Conservation (phyloP, 768 basidiomycete genomes). For the Gymnopilus junonius region DNA sequence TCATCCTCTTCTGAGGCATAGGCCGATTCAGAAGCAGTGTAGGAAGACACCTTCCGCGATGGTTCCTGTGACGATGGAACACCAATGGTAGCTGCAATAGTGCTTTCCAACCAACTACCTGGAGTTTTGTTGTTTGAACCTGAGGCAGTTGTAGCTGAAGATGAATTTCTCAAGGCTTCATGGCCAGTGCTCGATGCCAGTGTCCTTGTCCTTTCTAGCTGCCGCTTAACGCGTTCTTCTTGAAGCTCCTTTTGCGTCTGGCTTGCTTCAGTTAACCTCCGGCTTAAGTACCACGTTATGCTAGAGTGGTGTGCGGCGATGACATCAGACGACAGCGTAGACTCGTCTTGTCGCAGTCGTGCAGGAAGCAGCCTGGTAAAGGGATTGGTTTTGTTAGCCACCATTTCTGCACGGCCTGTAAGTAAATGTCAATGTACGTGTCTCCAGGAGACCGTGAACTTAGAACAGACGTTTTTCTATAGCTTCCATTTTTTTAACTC, state of each 20-base stretch:
- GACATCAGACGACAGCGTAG: slow-evolving; percentile 63
- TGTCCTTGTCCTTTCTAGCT: slow-evolving; percentile 81
- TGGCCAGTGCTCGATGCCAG: slow-evolving; percentile 81
- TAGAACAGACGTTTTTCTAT: slow-evolving; percentile 81
- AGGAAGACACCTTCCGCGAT: slow-evolving; percentile 33
- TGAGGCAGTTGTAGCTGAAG: slow-evolving; percentile 21
- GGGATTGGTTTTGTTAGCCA: slow-evolving; percentile 66
- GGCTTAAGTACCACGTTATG: slow-evolving; percentile 89
- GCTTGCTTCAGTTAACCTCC: slow-evolving; percentile 78
- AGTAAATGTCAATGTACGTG: slow-evolving; percentile 14
- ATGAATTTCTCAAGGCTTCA: slow-evolving; percentile 49
- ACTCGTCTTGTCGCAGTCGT: slow-evolving; percentile 63
- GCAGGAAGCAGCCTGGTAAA: slow-evolving; percentile 73
- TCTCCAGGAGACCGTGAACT: slow-evolving; percentile 16
- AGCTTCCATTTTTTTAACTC: slow-evolving; percentile 86
- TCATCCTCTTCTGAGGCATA: slow-evolving; percentile 57
- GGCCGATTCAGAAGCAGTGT: slow-evolving; percentile 33
- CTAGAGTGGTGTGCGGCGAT: slow-evolving; percentile 93
- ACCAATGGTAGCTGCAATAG: slow-evolving; percentile 67
- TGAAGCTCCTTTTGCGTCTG: slow-evolving; percentile 87
- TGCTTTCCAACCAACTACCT: slow-evolving; percentile 65
- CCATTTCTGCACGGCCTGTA: slow-evolving; percentile 69
- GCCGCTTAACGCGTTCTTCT: slow-evolving; percentile 89
- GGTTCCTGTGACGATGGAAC: slow-evolving; percentile 30
- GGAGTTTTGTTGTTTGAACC: slow-evolving; percentile 15